These are phyloP conservation scores for Waltiozyma solani DNA, from an alignment of 1,139 yeast species.

Conservation along the genomic window DNA sequence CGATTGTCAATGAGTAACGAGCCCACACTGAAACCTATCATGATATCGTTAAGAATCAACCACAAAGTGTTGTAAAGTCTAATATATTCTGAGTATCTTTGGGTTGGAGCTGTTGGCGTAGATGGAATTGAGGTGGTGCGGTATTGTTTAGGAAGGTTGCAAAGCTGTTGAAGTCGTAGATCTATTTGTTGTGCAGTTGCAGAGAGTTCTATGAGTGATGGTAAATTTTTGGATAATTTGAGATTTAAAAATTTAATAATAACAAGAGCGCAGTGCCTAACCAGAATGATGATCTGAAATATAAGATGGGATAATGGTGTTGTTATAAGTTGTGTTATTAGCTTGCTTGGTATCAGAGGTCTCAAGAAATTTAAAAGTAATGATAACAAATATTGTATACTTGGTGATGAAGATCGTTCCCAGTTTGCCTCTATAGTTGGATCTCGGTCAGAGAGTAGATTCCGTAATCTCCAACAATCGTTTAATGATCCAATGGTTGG, in stretches of 20 bases:
- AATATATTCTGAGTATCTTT: slow-evolving; percentile 62
- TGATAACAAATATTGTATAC: background rate
- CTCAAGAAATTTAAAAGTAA: background rate
- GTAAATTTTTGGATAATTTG: slow-evolving; percentile 17
- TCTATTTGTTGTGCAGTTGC: slow-evolving; percentile 74
- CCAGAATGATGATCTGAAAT: slow-evolving; percentile 12
- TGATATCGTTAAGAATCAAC: slow-evolving; percentile 75
- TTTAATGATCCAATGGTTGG: slow-evolving; percentile 18
- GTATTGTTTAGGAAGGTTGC: slow-evolving; percentile 78
- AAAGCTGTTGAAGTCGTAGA: slow-evolving; percentile 64
- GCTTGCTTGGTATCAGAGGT: background rate
- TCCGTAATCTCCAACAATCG: slow-evolving; percentile 13
- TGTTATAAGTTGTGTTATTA: slow-evolving; percentile 1
- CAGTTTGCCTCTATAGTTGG: slow-evolving; percentile 12
- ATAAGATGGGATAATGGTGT: slow-evolving; percentile 6
- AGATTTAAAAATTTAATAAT: slow-evolving; percentile 29
- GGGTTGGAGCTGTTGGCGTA: no score
- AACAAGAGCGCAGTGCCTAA: slow-evolving; percentile 25
- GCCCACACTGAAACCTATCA: slow-evolving; percentile 60
- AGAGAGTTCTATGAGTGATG: slow-evolving; percentile 36
- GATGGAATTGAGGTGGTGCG: no score
- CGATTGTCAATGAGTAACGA: slow-evolving; percentile 38
- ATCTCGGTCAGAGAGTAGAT: slow-evolving; percentile 4
- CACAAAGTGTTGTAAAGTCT: slow-evolving; percentile 82
- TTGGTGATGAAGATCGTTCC: slow-evolving; percentile 5